These are phyloP conservation scores for Lipomyces yarrowii DNA, from an alignment of 1,139 yeast genomes.

Conservation along the genomic window DNA sequence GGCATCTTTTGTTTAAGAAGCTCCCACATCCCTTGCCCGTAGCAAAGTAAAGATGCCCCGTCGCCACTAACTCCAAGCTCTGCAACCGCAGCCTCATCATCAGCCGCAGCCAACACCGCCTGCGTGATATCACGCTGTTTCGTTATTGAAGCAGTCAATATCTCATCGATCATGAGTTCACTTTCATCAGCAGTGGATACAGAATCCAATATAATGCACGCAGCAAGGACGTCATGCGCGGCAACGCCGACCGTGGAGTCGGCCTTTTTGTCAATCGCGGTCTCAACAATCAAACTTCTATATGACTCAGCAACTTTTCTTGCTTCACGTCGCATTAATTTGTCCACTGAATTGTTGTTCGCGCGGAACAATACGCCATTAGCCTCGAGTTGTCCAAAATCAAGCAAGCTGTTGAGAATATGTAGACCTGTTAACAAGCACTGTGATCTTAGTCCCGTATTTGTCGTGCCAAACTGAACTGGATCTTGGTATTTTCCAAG, in stretches of 20 bases:
- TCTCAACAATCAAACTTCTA: constrained; percentile 21
- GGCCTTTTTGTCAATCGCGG: neutral
- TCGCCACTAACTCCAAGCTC: constrained; percentile 1
- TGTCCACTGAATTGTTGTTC: constrained; percentile 22
- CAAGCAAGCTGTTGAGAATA: constrained; percentile 9
- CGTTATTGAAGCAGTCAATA: constrained; percentile 15
- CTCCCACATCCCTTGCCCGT: constrained; percentile 25
- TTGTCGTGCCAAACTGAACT: constrained; percentile 4
- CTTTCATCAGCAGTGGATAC: constrained; percentile 24
- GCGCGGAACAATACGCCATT: neutral
- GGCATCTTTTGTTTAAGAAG: constrained; percentile 11
- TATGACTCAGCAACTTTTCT: constrained; percentile 28
- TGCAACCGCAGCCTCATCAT: constrained; percentile 14
- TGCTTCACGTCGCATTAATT: constrained; percentile 27
- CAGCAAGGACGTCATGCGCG: constrained; percentile 13
- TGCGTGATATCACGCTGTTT: constrained; percentile 21
- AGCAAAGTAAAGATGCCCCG: constrained; percentile 9
- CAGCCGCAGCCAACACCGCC: constrained; percentile 14
- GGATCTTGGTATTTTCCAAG: constrained; percentile 18
- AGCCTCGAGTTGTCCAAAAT: constrained; percentile 8
- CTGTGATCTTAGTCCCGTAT: neutral
- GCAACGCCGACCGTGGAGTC: constrained; percentile 1
- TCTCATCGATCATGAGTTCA: constrained; percentile 16
- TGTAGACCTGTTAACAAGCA: constrained; percentile 12
- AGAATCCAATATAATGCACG: constrained; percentile 24